A percentile compares a stretch with the other conserved stretches of the same genome.
Conservation (phyloP, 257 asterid genomes). For the Capsicum baccatum region DNA sequence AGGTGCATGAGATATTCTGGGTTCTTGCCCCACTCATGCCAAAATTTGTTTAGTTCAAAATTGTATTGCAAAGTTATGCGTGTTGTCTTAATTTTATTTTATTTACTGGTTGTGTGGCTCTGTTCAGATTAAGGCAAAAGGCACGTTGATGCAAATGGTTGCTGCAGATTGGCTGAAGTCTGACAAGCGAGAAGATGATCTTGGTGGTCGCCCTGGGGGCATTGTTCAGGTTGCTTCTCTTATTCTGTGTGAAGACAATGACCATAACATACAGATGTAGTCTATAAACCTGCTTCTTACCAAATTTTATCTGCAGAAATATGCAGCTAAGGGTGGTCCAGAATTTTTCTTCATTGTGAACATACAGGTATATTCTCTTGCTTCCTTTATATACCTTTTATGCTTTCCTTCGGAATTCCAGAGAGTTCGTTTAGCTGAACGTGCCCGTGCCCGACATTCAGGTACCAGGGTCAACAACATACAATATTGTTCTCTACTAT, state of each 20-base stretch:
- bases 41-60: not conserved
- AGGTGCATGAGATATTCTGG: not conserved
- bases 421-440: not conserved
- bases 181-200: slow-evolving; percentile 97
- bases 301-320: slow-evolving; percentile 62
- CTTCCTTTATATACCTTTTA: slow-evolving; percentile 26
- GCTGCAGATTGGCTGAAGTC: slow-evolving; percentile 99
- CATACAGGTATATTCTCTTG: slow-evolving; percentile 68
- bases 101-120: slow-evolving; percentile 29
- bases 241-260: slow-evolving; percentile 20
- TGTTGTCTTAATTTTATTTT: slow-evolving; percentile 28
- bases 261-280: slow-evolving; percentile 19
- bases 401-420: not conserved
- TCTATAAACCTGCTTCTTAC: slow-evolving; percentile 34
- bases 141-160: slow-evolving; percentile 95
- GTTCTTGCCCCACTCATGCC: not conserved
- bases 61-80: not conserved
- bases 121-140: slow-evolving; percentile 80
- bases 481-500: slow-evolving; percentile 82
- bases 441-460: slow-evolving; percentile 30
- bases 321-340: slow-evolving; percentile 89
- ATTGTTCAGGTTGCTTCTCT: slow-evolving; percentile 77
- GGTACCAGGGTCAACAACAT: slow-evolving; percentile 97
- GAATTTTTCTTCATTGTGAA: slow-evolving; percentile 92
- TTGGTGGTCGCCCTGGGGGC: slow-evolving; percentile 89